Conservation (phyloP, 768 basidiomycete genomes). For the Lentinus brumalis region DNA sequence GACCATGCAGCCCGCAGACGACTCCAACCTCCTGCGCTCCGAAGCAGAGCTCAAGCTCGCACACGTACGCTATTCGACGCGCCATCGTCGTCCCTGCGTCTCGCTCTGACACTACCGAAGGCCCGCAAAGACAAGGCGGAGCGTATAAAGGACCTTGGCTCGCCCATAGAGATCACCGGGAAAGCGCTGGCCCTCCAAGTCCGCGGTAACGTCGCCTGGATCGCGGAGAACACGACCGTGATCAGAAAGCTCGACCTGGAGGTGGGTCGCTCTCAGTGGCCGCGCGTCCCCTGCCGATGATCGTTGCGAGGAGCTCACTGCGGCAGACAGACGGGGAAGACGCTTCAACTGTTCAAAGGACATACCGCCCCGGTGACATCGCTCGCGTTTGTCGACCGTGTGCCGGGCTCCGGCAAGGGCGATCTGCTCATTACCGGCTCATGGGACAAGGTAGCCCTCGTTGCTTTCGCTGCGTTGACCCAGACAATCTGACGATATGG, state of each 20-base stretch:
- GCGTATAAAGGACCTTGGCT: constrained; percentile 68
- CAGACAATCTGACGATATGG: constrained; percentile 15
- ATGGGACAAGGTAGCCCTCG: constrained; percentile 76
- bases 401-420: constrained; percentile 39
- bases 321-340: constrained; percentile 71
- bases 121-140: constrained; percentile 74
- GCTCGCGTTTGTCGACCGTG: constrained; percentile 64
- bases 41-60: constrained; percentile 69
- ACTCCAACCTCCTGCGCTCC: constrained; percentile 64
- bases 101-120: constrained; percentile 35
- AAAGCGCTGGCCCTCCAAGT: constrained; percentile 76
- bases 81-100: constrained; percentile 1
- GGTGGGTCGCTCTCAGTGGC: constrained; percentile 42
- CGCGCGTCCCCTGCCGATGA: background rate
- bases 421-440: constrained; percentile 82
- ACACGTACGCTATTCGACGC: constrained; percentile 44
- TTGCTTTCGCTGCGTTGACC: background rate
- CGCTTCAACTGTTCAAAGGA: constrained; percentile 72
- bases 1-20: constrained; percentile 29
- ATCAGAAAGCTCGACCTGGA: constrained; percentile 75
- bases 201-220: constrained; percentile 71
- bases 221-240: constrained; percentile 83
- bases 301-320: constrained; percentile 6
- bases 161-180: constrained; percentile 74
- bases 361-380: constrained; percentile 90